These are phyloP conservation scores for Daldinia vernicosa DNA, from an alignment of 495 filamentous ascomycete species.

Conservation along the genomic window DNA sequence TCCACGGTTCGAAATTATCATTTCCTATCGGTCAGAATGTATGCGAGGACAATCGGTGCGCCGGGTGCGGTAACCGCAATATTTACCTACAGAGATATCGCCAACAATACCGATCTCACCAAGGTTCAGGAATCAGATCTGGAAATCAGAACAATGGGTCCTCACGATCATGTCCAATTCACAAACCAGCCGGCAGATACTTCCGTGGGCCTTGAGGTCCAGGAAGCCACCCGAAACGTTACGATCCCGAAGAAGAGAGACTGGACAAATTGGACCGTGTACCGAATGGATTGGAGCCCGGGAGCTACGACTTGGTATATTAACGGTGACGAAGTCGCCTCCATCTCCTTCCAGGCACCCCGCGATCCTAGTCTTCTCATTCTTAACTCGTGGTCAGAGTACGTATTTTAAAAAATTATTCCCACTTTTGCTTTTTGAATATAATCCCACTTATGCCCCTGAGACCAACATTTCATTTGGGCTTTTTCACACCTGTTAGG, in stretches of 20 bases:
- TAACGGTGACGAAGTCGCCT: constrained; percentile 63
- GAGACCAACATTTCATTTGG: not conserved
- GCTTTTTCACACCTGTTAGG: not conserved
- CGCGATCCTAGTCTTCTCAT: constrained; percentile 66
- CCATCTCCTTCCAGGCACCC: constrained; percentile 70
- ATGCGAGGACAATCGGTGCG: constrained; percentile 61
- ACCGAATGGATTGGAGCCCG: constrained; percentile 77
- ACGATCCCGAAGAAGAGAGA: constrained; percentile 56
- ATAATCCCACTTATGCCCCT: not conserved
- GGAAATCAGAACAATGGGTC: constrained; percentile 73
- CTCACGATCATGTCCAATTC: constrained; percentile 66
- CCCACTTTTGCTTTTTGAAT: not conserved
- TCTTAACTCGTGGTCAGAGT: constrained; percentile 79
- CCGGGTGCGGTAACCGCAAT: constrained; percentile 73
- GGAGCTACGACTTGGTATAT: constrained; percentile 72
- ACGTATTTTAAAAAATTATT: constrained; percentile 14
- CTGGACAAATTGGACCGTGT: constrained; percentile 75
- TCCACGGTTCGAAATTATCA: constrained; percentile 62
- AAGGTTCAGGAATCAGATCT: constrained; percentile 77
- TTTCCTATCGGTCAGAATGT: constrained; percentile 70
- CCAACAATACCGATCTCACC: constrained; percentile 42
- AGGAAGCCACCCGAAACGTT: constrained; percentile 56
- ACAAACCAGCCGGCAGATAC: constrained; percentile 74
- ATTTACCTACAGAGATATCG: constrained; percentile 66
- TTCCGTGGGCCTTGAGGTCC: constrained; percentile 54